Percentiles rank a stretch among this genome's conserved stretches.
Conservation (phyloP, 208 protist genomes). For the Lotmaria passim region DNA sequence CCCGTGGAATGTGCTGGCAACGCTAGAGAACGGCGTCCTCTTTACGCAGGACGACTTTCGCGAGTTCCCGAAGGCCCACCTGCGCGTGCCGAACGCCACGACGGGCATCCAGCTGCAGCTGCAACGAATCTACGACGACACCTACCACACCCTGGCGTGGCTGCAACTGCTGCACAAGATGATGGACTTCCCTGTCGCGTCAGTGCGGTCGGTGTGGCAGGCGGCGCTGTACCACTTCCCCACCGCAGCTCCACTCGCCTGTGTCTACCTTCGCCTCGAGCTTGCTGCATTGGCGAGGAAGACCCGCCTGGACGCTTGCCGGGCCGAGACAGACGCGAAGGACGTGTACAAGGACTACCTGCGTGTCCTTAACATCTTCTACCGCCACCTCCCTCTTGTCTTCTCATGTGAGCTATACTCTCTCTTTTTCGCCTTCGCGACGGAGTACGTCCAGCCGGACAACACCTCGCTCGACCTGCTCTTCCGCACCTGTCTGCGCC, state of each 20-base stretch:
- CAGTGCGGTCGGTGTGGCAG: slow-evolving; percentile 72
- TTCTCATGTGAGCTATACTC: slow-evolving; percentile 78
- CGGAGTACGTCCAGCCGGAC: slow-evolving; percentile 68
- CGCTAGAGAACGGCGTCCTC: slow-evolving; percentile 37
- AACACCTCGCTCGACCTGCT: slow-evolving; percentile 56
- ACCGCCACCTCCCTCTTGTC: slow-evolving; percentile 74
- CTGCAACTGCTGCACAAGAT: slow-evolving; percentile 60
- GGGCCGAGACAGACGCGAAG: slow-evolving; percentile 63
- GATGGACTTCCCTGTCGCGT: slow-evolving; percentile 67
- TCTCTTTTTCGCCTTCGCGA: slow-evolving; percentile 74
- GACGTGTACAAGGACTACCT: slow-evolving; percentile 64
- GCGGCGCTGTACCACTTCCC: slow-evolving; percentile 79
- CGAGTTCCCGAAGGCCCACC: slow-evolving; percentile 27
- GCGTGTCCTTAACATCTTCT: slow-evolving; percentile 80
- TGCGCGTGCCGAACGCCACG: slow-evolving; percentile 72
- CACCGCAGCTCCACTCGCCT: slow-evolving; percentile 57
- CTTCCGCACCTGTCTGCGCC: slow-evolving; percentile 61
- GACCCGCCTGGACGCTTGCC: slow-evolving; percentile 52
- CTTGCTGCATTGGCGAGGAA: slow-evolving; percentile 52
- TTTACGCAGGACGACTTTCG: slow-evolving; percentile 26
- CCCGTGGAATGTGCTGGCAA: slow-evolving; percentile 80
- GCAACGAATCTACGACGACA: slow-evolving; percentile 56
- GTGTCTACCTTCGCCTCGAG: slow-evolving; percentile 64
- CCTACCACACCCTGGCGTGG: slow-evolving; percentile 72
- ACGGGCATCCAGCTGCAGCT: slow-evolving; percentile 43